phyloP scores from a whole-genome alignment of 1,284 basidiomycete genomes.

The Porodaedalea pini region DNA sequence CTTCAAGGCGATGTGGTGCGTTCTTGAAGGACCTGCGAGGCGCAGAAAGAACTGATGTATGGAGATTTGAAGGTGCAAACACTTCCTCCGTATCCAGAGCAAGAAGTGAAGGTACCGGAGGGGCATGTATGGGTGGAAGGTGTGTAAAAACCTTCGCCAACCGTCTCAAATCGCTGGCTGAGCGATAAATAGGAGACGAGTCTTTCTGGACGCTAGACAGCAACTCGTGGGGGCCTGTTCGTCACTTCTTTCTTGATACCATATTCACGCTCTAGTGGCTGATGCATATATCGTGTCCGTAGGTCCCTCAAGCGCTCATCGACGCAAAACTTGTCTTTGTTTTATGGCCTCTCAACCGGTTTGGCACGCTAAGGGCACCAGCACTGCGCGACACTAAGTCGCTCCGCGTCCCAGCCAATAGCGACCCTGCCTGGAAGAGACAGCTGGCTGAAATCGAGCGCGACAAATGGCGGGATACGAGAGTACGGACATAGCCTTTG shows the following conservation, averaged over 20 bases:
- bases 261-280: too few species aligned
- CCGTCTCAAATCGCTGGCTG: constrained; percentile 9
- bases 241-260: constrained; percentile 19
- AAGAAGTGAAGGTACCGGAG: constrained; percentile 49
- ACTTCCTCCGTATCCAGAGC: constrained; percentile 64
- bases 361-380: constrained; percentile 40
- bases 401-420: not conserved
- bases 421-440: constrained; percentile 40
- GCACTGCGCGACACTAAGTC: constrained; percentile 21
- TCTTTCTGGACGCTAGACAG: constrained; percentile 66
- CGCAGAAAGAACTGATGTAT: not conserved
- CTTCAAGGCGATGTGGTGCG: constrained; percentile 54
- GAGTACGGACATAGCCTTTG: not conserved
- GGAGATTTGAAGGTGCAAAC: constrained; percentile 45
- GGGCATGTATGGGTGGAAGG: constrained; percentile 77
- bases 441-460: constrained; percentile 45
- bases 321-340: constrained; percentile 59
- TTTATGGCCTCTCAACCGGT: constrained; percentile 58
- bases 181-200: constrained; percentile 49
- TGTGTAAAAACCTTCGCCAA: constrained; percentile 25
- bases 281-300: not conserved
- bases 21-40: not conserved
- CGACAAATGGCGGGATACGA: constrained; percentile 39
- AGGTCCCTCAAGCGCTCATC: constrained; percentile 62
- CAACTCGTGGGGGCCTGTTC: constrained; percentile 68